Conservation (phyloP, 768 basidiomycete species). For the Nidularia sp. region DNA sequence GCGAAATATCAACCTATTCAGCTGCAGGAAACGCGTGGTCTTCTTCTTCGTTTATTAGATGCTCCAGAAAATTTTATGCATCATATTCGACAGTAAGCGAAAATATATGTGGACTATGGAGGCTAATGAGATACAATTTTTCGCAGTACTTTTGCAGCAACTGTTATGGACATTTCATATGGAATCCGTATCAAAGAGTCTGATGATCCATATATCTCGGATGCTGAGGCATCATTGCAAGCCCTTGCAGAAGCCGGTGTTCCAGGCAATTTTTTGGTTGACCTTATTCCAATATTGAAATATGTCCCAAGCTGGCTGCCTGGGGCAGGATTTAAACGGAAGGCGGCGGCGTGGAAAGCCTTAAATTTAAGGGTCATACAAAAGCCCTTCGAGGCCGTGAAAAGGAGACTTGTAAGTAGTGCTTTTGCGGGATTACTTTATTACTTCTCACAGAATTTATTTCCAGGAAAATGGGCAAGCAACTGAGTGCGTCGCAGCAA, state of each 20-base stretch:
- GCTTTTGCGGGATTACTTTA: not conserved
- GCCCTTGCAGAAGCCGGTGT: conserved; percentile 21
- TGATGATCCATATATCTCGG: conserved; percentile 28
- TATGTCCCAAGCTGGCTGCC: conserved; percentile 35
- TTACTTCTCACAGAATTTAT: not conserved
- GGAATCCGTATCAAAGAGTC: conserved; percentile 23
- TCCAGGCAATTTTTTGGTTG: conserved; percentile 30
- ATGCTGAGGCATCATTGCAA: conserved; percentile 20
- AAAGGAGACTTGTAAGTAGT: not conserved
- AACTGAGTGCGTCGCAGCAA: conserved; percentile 9
- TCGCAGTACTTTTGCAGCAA: conserved; percentile 38
- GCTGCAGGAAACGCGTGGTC: conserved; percentile 33
- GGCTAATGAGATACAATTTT: not conserved
- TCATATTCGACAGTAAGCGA: conserved; percentile 11
- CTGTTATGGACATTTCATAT: conserved; percentile 31
- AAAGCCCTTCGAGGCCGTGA: conserved; percentile 15
- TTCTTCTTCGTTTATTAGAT: conserved; percentile 36
- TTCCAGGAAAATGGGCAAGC: conserved; percentile 10
- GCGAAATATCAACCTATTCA: conserved; percentile 41
- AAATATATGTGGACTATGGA: not conserved
- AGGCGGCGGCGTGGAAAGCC: conserved; percentile 25
- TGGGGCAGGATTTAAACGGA: conserved; percentile 28
- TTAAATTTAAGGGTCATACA: conserved; percentile 16
- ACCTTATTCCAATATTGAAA: conserved; percentile 25
- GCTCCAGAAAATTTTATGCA: conserved; percentile 23